Base-by-base conservation (phyloP, 2,329 filamentous ascomycete genomes). In the Apiospora sp. region DNA sequence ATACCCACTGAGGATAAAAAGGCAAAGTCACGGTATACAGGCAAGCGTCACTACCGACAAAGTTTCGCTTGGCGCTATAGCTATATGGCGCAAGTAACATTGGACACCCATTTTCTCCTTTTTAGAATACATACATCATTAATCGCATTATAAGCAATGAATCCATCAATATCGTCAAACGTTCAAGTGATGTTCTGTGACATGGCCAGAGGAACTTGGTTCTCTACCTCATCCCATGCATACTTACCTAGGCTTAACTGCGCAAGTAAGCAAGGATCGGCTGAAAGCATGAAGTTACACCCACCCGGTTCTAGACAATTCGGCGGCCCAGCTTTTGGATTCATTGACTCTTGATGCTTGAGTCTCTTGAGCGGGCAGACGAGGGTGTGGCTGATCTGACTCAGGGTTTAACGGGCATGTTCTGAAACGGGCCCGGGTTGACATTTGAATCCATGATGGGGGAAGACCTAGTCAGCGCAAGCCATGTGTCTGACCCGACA, bases 1-100 rank as follows among this genome's bases (percentile, higher is more conserved):
- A 64, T 64, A 64, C 58, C 34, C 58, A 24, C 13, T 41, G 58
- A 22, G 51, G 34, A 37, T 19, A 58, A 64, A 64, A 41, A 64
- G 34, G 19, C 58, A 64, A n/a, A 8, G 14, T 64, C 58, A 64
- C 58, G 58, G 34, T 64, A 64, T 34, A 64, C 19, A 64, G 34
- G 19, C 58, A n/a, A 64, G n/a, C 19, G 34, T 64, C 58, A 64
- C 34, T 41, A 41, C 58, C 58, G 16, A 24, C 22, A 64, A 41
- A 34, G 58, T 41, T 41, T 64, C 58, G 58, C 58, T 41, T 41
- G 58, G 34, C 58, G 58, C 58, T n/a, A 14, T 41, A 64, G 58
- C 58, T n/a, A 14, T 41, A 64, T 7, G 58, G 58, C 54, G 30
- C 16, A 41, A 64, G 58, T 37, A 34, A 64, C 58, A 64, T 41